A percentile compares a stretch with the other conserved stretches of the same genome.
Conservation (phyloP, 441 rosid genomes). For the Populus tomentosa region DNA sequence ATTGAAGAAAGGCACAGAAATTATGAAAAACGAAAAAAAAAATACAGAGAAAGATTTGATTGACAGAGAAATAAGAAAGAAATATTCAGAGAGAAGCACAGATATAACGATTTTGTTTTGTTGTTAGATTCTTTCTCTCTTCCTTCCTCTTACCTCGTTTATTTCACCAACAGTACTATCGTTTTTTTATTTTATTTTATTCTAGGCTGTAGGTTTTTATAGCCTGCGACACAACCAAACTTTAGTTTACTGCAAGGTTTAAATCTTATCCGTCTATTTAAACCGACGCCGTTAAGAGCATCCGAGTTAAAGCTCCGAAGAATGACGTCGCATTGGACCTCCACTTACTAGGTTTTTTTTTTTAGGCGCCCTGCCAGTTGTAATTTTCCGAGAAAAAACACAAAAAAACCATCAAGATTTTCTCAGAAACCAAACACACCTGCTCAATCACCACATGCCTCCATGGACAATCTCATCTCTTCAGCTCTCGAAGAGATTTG, state of each 20-base stretch:
- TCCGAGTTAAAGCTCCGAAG: neutral
- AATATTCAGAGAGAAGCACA: neutral
- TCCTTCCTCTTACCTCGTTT: neutral
- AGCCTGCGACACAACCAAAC: neutral
- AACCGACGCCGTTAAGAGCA: neutral
- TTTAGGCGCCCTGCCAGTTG: neutral
- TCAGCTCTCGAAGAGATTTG: conserved; percentile 80
- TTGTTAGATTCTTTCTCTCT: conserved; percentile 7
- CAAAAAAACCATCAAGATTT: neutral
- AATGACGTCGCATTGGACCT: neutral
- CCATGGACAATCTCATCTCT: conserved; percentile 68
- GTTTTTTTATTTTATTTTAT: neutral
- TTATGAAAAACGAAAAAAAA: neutral
- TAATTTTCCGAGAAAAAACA: neutral
- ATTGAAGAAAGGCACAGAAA: conserved; percentile 10
- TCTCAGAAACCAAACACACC: conserved; percentile 15
- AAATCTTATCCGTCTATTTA: conserved; percentile 4
- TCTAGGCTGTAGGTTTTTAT: neutral
- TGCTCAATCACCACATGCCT: neutral
- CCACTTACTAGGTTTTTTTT: neutral
- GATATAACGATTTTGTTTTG: conserved; percentile 9
- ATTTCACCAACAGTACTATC: conserved; percentile 5
- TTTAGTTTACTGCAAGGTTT: neutral
- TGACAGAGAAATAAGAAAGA: conserved; percentile 8
- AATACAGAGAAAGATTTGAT: conserved; percentile 9